phyloP scores from a whole-genome alignment of 805 yeast species.

The Candida sakaeoensis region DNA sequence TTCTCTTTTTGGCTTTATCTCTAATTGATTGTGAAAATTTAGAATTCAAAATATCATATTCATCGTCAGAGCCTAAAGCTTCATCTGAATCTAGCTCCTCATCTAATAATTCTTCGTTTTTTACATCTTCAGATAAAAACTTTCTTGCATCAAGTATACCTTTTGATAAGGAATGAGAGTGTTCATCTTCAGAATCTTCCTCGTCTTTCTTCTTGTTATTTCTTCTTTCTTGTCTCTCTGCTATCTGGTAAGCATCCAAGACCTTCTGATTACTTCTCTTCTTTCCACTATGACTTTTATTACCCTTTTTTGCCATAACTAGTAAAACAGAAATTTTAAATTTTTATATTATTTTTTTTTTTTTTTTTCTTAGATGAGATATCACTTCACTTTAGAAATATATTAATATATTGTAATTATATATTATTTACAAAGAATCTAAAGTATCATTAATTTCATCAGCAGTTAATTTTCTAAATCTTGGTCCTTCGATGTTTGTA shows the following conservation, averaged over 20 bases:
- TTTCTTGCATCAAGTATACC: slow-evolving; percentile 42
- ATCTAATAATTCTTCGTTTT: slow-evolving; percentile 41
- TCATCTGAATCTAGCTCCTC: slow-evolving; percentile 83
- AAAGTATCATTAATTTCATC: slow-evolving; percentile 96
- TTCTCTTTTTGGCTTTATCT: slow-evolving; percentile 44
- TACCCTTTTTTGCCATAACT: slow-evolving; percentile 2
- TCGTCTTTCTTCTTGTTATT: slow-evolving; percentile 15
- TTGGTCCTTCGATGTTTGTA: slow-evolving; percentile 78
- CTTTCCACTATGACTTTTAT: slow-evolving; percentile 17
- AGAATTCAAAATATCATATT: slow-evolving; percentile 56
- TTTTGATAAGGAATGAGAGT: slow-evolving; percentile 22
- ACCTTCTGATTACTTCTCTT: slow-evolving; percentile 35
- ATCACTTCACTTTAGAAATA: background rate
- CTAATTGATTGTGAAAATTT: slow-evolving; percentile 68
- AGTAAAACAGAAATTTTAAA: no score
- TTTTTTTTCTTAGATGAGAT: slow-evolving; percentile 7
- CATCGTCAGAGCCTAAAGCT: slow-evolving; percentile 81
- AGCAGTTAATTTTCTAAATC: slow-evolving; percentile 77
- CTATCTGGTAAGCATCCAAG: slow-evolving; percentile 43
- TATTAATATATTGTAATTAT: slow-evolving; percentile 29
- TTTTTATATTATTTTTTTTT: background rate
- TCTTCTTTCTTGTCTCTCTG: slow-evolving; percentile 35
- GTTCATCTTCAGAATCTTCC: slow-evolving; percentile 20
- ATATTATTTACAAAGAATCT: slow-evolving; percentile 72
- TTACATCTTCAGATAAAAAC: slow-evolving; percentile 23